These are phyloP conservation scores for Trichothecium roseum DNA, from an alignment of 2,329 filamentous ascomycete genomes.

Conservation along the genomic window DNA sequence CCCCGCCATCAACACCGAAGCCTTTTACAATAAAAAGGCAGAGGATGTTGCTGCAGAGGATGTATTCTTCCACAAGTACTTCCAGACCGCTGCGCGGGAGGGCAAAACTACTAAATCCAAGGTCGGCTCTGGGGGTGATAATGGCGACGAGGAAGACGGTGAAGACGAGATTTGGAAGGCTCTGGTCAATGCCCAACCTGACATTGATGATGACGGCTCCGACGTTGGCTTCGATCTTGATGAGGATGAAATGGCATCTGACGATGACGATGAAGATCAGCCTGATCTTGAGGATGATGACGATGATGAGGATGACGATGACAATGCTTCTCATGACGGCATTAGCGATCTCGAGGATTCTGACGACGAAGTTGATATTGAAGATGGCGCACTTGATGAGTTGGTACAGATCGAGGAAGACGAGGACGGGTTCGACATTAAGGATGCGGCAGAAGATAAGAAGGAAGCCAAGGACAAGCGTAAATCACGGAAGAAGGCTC, in stretches of 20 bases:
- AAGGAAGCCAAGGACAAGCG: conserved; percentile 32
- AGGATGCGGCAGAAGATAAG: conserved; percentile 51
- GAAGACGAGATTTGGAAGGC: conserved; percentile 90
- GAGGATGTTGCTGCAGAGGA: conserved; percentile 84
- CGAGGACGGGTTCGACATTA: conserved; percentile 25
- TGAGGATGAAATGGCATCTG: conserved; percentile 37
- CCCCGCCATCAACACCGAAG: conserved; percentile 63
- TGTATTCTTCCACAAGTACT: conserved; percentile 98
- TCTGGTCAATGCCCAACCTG: conserved; percentile 69
- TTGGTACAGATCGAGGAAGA: conserved; percentile 23
- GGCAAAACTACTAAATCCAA: conserved; percentile 38
- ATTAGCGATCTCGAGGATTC: conserved; percentile 9
- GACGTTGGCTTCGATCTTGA: conserved; percentile 40
- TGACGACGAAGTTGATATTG: conserved; percentile 28
- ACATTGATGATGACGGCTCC: conserved; percentile 45
- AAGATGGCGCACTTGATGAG: conserved; percentile 41
- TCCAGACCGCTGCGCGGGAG: conserved; percentile 60
- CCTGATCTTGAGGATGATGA: conserved; percentile 30
- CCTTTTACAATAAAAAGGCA: conserved; percentile 86
- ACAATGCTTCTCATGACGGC: conserved; percentile 28
- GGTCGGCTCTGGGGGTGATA: conserved; percentile 37
- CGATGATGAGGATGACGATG: conserved; percentile 32
- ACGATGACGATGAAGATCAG: conserved; percentile 26
- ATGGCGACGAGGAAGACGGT: conserved; percentile 45
- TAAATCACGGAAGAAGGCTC: conserved; percentile 61